Evolutionary conservation across 176 grass and related monocot species (phyloP).

Genomic region (Ensete glaucum): DNA sequence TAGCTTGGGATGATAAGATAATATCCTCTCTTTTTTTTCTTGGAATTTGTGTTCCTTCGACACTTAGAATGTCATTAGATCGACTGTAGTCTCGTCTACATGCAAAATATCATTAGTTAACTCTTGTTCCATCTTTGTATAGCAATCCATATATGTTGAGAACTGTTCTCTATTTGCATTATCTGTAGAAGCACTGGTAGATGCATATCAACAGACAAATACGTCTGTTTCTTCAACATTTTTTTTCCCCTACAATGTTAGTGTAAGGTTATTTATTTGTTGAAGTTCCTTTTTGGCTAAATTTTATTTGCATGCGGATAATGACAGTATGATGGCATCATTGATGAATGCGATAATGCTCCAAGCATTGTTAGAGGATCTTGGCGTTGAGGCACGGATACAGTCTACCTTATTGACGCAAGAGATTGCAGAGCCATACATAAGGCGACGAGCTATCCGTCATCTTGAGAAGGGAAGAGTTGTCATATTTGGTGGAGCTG

Average conservation of each 20-base stretch:
- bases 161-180: not conserved
- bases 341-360: constrained; percentile 88
- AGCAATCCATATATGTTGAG: not conserved
- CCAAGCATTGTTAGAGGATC: constrained; percentile 87
- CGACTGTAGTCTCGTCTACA: no score
- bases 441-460: constrained; percentile 73
- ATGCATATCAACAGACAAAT: not conserved
- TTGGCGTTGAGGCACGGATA: constrained; percentile 67
- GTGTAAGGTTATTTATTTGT: not conserved
- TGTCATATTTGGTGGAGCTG: constrained; percentile 75
- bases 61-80: no score
- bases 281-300: not conserved
- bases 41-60: no score
- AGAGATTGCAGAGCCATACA: constrained; percentile 83
- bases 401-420: constrained; percentile 78
- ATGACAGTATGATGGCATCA: constrained; percentile 88
- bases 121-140: not conserved
- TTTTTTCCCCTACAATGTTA: not conserved
- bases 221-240: not conserved
- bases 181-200: not conserved
- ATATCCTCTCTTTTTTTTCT: no score
- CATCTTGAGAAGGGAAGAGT: constrained; percentile 95
- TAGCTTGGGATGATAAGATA: no score
- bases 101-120: not conserved
- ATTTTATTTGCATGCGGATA: not conserved